Percentiles rank a stretch among this genome's conserved stretches.
Conservation (phyloP, 177 flowering plant species). For the Vitis hybrid region DNA sequence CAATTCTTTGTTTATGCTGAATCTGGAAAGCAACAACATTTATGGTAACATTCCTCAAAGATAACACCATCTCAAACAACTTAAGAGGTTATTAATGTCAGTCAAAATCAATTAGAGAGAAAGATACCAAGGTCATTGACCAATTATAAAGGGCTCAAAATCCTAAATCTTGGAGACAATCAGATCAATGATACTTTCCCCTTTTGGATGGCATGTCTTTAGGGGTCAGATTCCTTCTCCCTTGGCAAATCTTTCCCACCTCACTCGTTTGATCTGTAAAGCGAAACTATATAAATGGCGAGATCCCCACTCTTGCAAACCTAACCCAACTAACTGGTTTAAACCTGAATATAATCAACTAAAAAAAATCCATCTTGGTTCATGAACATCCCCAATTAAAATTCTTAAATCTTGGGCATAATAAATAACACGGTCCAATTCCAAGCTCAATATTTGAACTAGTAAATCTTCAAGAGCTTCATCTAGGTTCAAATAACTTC, state of each 20-base stretch:
- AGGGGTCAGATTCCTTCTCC: too few species aligned
- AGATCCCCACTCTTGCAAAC: not conserved
- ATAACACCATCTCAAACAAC: not conserved
- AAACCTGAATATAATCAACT: too few species aligned
- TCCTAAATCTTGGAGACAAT: not conserved
- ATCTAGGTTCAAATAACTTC: not conserved
- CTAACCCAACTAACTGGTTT: not conserved
- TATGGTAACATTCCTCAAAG: not conserved
- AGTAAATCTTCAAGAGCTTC: not conserved
- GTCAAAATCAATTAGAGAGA: not conserved
- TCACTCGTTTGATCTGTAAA: too few species aligned
- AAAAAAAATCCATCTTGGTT: constrained; percentile 10
- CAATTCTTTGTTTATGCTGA: not conserved
- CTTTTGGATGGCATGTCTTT: not conserved
- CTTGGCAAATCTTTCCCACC: too few species aligned
- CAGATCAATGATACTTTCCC: not conserved
- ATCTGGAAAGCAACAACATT: not conserved
- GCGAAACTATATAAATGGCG: not conserved
- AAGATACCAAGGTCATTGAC: not conserved
- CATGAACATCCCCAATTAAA: not conserved
- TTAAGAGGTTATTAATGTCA: not conserved
- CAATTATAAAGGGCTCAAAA: not conserved
- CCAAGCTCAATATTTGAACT: not conserved
- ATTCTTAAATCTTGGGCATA: not conserved
- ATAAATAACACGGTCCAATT: not conserved